Evolutionary conservation across 163 green algal species (phyloP).

Genomic region (Trebouxiophyceae sp.): DNA sequence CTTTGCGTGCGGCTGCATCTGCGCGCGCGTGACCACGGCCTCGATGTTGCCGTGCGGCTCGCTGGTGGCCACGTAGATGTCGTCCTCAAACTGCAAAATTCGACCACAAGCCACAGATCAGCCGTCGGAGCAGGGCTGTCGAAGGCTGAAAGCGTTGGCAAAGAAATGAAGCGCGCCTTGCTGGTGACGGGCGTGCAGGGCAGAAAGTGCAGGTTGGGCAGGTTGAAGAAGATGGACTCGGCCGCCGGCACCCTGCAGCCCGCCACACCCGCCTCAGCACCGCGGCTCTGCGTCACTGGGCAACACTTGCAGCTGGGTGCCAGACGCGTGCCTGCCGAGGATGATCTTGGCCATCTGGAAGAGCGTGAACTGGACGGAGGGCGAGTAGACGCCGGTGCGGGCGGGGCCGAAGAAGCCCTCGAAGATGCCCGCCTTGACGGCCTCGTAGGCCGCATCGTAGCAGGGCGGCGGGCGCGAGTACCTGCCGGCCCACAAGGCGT

Average conservation of each 20-base stretch:
- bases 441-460: conserved; percentile 53
- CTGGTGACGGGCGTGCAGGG: conserved; percentile 61
- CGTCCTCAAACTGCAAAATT: conserved; percentile 76
- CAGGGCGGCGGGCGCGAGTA: conserved; percentile 22
- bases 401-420: conserved; percentile 78
- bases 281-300: no score
- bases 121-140: no score
- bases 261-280: no score
- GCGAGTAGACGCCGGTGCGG: conserved; percentile 78
- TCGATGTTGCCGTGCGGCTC: conserved; percentile 93
- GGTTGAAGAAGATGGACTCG: conserved; percentile 81
- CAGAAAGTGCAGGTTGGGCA: conserved; percentile 98
- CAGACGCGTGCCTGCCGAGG: background rate
- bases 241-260: conserved; percentile 55
- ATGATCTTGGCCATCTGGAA: conserved; percentile 71
- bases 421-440: conserved; percentile 17
- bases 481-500: conserved; percentile 12
- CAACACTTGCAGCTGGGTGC: background rate
- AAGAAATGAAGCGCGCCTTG: conserved; percentile 30
- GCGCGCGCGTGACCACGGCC: conserved; percentile 57
- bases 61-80: conserved; percentile 91
- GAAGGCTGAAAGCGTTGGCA: no score
- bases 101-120: background rate
- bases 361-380: conserved; percentile 90
- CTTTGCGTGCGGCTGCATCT: conserved; percentile 35